A percentile compares a stretch with the other conserved stretches of the same genome.
phyloP scores from a whole-genome alignment of 2,329 filamentous ascomycete species.

The Pezicula rhizophila region DNA sequence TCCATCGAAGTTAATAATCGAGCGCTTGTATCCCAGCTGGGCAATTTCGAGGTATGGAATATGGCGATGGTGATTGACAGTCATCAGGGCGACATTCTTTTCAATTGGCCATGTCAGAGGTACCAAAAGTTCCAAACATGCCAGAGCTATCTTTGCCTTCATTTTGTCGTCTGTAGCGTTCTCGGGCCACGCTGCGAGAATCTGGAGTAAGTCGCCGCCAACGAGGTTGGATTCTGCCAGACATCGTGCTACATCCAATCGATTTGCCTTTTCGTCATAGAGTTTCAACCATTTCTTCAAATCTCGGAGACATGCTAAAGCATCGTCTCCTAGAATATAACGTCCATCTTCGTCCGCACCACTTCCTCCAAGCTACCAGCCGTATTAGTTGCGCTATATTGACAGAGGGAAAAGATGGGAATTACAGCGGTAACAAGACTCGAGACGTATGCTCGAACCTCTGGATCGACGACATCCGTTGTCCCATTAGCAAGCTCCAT shows the following conservation, averaged over 20 bases:
- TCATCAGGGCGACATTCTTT: slow-evolving; percentile 72
- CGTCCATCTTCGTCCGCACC: slow-evolving; percentile 71
- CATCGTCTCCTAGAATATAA: slow-evolving; percentile 90
- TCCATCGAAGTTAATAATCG: slow-evolving; percentile 76
- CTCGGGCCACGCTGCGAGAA: slow-evolving; percentile 76
- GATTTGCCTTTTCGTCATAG: slow-evolving; percentile 88
- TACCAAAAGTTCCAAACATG: slow-evolving; percentile 84
- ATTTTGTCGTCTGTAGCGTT: slow-evolving; percentile 66
- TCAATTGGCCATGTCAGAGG: slow-evolving; percentile 93
- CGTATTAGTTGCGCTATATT: slow-evolving; percentile 12
- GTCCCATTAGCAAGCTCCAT: slow-evolving; percentile 51
- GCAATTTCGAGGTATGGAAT: slow-evolving; percentile 82
- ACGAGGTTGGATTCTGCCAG: slow-evolving; percentile 90
- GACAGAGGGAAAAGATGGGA: slow-evolving; percentile 7
- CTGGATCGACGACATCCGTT: slow-evolving; percentile 71
- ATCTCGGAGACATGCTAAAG: slow-evolving; percentile 84
- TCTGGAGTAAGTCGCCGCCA: slow-evolving; percentile 81
- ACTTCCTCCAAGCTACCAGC: slow-evolving; percentile 72
- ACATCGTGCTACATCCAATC: slow-evolving; percentile 90
- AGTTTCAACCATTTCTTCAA: slow-evolving; percentile 92
- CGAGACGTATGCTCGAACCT: slow-evolving; percentile 88
- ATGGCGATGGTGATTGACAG: slow-evolving; percentile 87
- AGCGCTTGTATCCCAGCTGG: slow-evolving; percentile 84
- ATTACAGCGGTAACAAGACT: slow-evolving; percentile 79
- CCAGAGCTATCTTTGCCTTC: slow-evolving; percentile 73